Evolutionary conservation across 2,329 filamentous ascomycete species (phyloP), one percentile per base, ranked within the genome.

Genomic region (Metarhizium guizhouense): DNA sequence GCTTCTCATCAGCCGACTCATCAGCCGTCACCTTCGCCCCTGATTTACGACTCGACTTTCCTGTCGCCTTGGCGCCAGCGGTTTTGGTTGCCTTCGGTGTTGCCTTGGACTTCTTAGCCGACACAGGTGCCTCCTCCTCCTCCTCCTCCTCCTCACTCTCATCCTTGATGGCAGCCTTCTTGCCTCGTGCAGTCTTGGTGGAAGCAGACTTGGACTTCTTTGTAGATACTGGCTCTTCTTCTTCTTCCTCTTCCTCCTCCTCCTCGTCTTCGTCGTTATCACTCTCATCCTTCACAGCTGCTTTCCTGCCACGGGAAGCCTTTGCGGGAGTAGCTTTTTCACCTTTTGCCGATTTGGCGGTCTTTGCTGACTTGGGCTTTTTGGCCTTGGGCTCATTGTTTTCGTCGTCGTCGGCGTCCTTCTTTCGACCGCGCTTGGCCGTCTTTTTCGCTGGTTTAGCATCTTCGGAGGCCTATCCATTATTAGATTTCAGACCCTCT

Each of bases 391-490:
- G 67, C 57, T 72, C 62, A 14, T 70, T 67, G 18, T 70, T 63
- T 4, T 65, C 66, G 7, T 70, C 69, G 18, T 20, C n/a, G n/a
- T 45, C 42, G 11, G 57, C 57, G 2, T 54, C 64, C 60, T 70
- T 71, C 63, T 70, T 71, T 50, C 67, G 65, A 20, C 64, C 65
- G 54, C 68, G 64, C 62, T 72, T 72, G 40, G 65, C 60, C 58
- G 69, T 63, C 51, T 68, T 67, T 61, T 69, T 68, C 50, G 68
- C 67, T 6, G 63, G 65, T 47, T 66, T 60, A 18, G 65, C 55
- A 45, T 48, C 57, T 34, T 52, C 55, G 1, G 55, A 53, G 34
- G 50, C 47, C 52, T 62, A 30, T 65, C 13, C 8, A 16, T 18
- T 25, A 32, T 47, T 32, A 52, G 43, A 40, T 10, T 18, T 10